phyloP scores from a whole-genome alignment of 495 filamentous ascomycete genomes.

The Aspergillus incahuasiensis region DNA sequence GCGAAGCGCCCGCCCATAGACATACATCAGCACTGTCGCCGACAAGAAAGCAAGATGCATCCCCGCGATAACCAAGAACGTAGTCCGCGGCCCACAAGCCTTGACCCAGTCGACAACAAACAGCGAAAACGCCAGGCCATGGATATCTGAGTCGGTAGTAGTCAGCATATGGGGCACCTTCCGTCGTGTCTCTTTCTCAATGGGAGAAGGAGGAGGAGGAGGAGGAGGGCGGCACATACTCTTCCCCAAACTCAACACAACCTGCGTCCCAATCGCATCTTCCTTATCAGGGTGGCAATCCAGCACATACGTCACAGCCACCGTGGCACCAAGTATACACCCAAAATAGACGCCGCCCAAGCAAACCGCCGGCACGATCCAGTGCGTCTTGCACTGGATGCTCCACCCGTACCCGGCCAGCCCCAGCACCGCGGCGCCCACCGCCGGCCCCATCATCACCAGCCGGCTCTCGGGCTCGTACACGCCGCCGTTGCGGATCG shows the following conservation, averaged over 20 bases:
- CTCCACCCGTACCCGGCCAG: constrained; percentile 7
- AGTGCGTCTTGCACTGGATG: background rate
- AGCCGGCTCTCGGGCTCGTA: constrained; percentile 9
- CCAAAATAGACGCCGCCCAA: constrained; percentile 2
- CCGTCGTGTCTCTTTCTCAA: too few relatives aligned
- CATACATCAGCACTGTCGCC: background rate
- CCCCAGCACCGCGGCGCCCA: background rate
- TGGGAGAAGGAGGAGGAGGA: too few relatives aligned
- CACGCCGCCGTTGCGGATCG: background rate
- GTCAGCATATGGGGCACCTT: background rate
- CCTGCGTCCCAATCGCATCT: constrained; percentile 3
- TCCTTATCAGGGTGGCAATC: constrained; percentile 7
- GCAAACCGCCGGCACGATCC: constrained; percentile 3
- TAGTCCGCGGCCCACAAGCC: background rate
- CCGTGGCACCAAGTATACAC: constrained; percentile 4
- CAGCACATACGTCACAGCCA: constrained; percentile 2
- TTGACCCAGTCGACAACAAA: background rate
- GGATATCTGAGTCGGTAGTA: background rate
- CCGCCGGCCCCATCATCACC: background rate
- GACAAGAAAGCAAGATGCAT: background rate
- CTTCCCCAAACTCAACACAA: constrained; percentile 4
- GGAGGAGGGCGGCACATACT: too few relatives aligned
- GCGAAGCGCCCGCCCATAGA: background rate
- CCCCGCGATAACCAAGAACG: background rate
- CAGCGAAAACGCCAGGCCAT: background rate